Evolutionary conservation across 139 green algal genomes (phyloP).

Genomic region (Zygnema circumcarinatum): DNA sequence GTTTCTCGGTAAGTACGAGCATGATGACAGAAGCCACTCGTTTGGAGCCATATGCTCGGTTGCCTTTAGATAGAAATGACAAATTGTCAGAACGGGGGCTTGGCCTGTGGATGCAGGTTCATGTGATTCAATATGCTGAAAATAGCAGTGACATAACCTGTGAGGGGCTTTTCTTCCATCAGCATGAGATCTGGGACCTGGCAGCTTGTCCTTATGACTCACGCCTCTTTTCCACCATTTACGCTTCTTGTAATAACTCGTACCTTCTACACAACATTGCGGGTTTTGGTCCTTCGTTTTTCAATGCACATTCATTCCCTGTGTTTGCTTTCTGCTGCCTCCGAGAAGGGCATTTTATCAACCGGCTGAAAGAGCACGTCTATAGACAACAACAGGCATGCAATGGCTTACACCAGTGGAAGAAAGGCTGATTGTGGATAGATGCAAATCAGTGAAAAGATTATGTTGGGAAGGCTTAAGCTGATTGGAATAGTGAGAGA

Average conservation of each 20-base stretch:
- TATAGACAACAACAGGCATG: no score
- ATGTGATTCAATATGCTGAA: conserved; percentile 43
- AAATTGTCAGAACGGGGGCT: no score
- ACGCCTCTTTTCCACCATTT: conserved; percentile 39
- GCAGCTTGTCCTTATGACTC: conserved; percentile 43
- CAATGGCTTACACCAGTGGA: no score
- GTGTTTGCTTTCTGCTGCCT: no score
- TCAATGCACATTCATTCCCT: neutral
- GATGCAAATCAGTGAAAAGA: no score
- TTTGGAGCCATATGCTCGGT: no score
- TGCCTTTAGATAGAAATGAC: no score
- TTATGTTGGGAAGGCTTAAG: no score
- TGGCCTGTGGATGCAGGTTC: no score
- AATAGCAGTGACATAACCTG: conserved; percentile 33
- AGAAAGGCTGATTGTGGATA: no score
- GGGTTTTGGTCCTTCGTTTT: neutral
- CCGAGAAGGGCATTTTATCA: neutral
- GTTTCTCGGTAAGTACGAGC: no score
- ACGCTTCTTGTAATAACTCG: conserved; percentile 13
- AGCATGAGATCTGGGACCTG: conserved; percentile 55
- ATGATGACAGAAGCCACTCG: no score
- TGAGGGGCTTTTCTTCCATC: conserved; percentile 35
- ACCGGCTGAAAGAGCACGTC: neutral
- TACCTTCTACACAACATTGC: neutral
- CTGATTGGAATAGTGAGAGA: neutral